Conservation (phyloP, 2,329 filamentous ascomycete species). For the Scytalidium lignicola region DNA sequence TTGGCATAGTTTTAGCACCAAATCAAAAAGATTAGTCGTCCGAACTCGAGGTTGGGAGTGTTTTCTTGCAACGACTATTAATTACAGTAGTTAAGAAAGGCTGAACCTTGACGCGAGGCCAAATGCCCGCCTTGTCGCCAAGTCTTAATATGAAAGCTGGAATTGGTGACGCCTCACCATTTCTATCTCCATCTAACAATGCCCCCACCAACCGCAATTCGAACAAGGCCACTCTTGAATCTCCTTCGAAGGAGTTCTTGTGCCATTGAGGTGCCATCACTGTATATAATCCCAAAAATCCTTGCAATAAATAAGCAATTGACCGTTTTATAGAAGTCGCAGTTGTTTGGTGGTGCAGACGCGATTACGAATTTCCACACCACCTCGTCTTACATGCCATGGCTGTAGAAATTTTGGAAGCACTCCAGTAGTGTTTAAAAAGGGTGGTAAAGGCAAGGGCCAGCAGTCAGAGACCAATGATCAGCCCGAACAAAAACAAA, state of each 20-base stretch:
- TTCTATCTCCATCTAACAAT: slow-evolving; percentile 8
- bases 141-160: background rate
- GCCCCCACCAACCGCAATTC: slow-evolving; percentile 14
- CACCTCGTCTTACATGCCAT: background rate
- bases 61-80: background rate
- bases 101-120: background rate
- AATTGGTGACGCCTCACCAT: too few species aligned
- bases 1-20: background rate
- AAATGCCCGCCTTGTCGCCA: background rate
- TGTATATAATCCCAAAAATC: background rate
- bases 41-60: background rate
- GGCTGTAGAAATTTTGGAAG: background rate
- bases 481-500: slow-evolving; percentile 2
- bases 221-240: background rate
- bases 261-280: background rate
- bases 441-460: background rate
- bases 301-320: background rate
- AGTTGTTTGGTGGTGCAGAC: background rate
- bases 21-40: background rate
- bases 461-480: background rate
- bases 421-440: background rate
- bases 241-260: background rate
- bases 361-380: background rate
- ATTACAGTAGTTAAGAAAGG: background rate
- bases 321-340: background rate